Evolutionary conservation across 2,329 filamentous ascomycete species (phyloP), one percentile per base, ranked within the genome.

Genomic region (Hymenoscyphus linearis): DNA sequence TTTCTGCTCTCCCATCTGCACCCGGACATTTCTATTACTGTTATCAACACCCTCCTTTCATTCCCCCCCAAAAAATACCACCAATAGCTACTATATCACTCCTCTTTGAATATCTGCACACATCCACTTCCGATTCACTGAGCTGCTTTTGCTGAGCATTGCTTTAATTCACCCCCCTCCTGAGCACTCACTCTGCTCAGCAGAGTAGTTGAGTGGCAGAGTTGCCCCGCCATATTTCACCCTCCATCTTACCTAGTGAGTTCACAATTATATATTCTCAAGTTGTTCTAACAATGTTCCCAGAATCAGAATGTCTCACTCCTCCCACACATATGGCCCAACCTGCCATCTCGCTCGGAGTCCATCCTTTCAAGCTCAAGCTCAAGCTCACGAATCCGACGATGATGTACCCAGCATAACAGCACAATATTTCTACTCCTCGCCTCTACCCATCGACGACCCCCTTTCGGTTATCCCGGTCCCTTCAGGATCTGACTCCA

Each of bases 341-440:
- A 68, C 63, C 5, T 74, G 72, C 62, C 64, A 65, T 31, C 67
- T 73, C 26, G 61, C 67, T n/a, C 66, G 58, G 55, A 62, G 40
- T 50, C 61, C 67, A 18, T 47, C 60, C 53, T 64, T 65, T 35
- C 62, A 64, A 2, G 55, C 36, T 25, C 59, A 63, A 34, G 66
- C 64, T 35, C 62, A 64, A 2, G 55, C 36, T 25, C 59, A 63
- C 36, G 66, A 64, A n/a, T 72, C 53, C 70, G 73, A 63, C 70
- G 74, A 65, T 69, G 78, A 77, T 58, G 79, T 83, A 26, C 88
- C 89, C 16, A 80, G 84, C 0, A 74, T 89, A 59, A 79, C 81
- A 35, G 82, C 88, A 25, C 90, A 91, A 65, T 96, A 91, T 77
- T 96, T 96, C 76, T 96, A 96, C 74, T 83, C 86, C 14, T 95